These are phyloP conservation scores for Lyophyllum decastes DNA, from an alignment of 768 basidiomycete species.

Conservation along the genomic window DNA sequence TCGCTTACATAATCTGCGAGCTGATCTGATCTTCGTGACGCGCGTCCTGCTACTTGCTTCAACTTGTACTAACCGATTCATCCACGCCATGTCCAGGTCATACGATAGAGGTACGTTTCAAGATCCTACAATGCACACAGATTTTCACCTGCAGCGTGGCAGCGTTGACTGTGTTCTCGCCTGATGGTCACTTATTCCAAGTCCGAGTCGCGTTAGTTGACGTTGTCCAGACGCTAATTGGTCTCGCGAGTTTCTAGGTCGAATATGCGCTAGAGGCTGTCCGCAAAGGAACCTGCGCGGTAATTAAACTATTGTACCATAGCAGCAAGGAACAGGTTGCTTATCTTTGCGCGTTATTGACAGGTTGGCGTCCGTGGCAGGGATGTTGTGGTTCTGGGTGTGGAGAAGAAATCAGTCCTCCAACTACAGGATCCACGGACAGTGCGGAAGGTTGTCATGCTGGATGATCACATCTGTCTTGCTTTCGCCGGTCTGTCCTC, in stretches of 20 bases:
- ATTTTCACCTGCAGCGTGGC: not conserved
- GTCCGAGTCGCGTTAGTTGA: conserved; percentile 39
- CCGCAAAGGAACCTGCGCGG: conserved; percentile 95
- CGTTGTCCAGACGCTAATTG: conserved; percentile 12
- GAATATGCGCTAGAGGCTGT: conserved; percentile 99
- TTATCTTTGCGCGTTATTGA: not conserved
- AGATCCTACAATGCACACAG: not conserved
- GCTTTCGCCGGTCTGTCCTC: conserved; percentile 86
- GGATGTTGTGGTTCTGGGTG: conserved; percentile 93
- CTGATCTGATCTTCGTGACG: conserved; percentile 37
- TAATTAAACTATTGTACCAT: conserved; percentile 35
- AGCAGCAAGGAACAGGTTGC: conserved; percentile 5
- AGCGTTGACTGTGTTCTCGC: conserved; percentile 98
- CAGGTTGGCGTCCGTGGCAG: conserved; percentile 96
- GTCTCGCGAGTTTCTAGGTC: conserved; percentile 58
- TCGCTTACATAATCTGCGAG: not conserved
- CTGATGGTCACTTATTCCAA: conserved; percentile 98
- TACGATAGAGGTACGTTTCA: conserved; percentile 86
- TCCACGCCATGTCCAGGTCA: conserved; percentile 78
- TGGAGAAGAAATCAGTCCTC: conserved; percentile 97
- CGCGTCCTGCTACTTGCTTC: conserved; percentile 42
- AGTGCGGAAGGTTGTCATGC: conserved; percentile 96
- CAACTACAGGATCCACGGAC: conserved; percentile 98
- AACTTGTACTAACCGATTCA: conserved; percentile 4
- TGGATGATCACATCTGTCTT: conserved; percentile 96